These are phyloP conservation scores for Blastomyces silverae DNA, from an alignment of 2,329 filamentous ascomycete genomes.

Conservation along the genomic window DNA sequence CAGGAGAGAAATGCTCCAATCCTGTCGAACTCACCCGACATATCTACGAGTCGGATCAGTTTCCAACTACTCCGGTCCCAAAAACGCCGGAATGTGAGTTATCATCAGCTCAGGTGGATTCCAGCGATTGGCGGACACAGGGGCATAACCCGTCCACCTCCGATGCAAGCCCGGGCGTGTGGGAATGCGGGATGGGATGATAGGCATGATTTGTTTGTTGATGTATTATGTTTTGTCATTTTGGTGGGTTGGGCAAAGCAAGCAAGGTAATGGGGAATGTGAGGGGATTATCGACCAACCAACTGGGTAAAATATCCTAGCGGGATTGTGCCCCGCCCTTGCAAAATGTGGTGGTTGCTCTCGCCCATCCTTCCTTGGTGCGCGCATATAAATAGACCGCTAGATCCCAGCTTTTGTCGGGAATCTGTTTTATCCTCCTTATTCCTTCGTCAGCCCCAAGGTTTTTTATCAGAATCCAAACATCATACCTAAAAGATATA, in stretches of 20 bases:
- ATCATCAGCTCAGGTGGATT: not conserved
- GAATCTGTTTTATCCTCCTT: not conserved
- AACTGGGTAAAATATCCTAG: not conserved
- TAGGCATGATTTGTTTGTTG: not conserved
- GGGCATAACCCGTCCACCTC: not conserved
- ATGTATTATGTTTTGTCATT: not conserved
- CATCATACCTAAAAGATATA: not conserved
- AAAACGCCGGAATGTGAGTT: not conserved
- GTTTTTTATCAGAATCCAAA: not conserved
- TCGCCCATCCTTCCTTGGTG: not conserved
- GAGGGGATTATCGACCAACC: not conserved
- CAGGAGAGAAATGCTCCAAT: not conserved
- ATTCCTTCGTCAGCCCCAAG: not conserved
- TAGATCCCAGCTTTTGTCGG: not conserved
- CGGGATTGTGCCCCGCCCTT: conserved; percentile 2
- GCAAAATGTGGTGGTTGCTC: no score
- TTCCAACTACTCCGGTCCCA: not conserved
- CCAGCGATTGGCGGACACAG: not conserved
- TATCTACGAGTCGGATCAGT: not conserved
- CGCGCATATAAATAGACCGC: not conserved
- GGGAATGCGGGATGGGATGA: not conserved
- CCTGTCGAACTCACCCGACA: not conserved
- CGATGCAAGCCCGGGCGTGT: not conserved
- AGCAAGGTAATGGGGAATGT: not conserved
- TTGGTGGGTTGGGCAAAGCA: not conserved